Percentiles rank a stretch among this genome's conserved stretches.
phyloP scores from a whole-genome alignment of 106 monocot species.

The Amphibolis antarctica region DNA sequence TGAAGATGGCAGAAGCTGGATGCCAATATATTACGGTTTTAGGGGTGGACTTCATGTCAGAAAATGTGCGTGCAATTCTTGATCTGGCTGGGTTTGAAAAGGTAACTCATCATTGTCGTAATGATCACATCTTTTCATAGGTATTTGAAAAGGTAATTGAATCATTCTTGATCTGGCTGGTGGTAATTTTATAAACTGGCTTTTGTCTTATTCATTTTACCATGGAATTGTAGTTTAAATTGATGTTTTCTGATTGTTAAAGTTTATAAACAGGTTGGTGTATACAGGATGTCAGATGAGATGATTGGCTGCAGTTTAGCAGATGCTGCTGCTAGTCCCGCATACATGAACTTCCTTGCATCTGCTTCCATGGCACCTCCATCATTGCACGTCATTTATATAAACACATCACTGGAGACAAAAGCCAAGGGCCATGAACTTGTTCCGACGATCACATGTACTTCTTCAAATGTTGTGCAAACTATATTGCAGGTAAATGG shows the following conservation, averaged over 20 bases:
- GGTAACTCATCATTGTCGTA: slow-evolving; percentile 35
- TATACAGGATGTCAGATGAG: slow-evolving; percentile 93
- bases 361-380: slow-evolving; percentile 58
- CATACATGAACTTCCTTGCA: slow-evolving; percentile 59
- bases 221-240: not conserved
- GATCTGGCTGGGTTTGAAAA: slow-evolving; percentile 91
- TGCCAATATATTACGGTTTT: slow-evolving; percentile 80
- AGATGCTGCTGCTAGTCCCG: slow-evolving; percentile 76
- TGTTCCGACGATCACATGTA: slow-evolving; percentile 94
- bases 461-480: slow-evolving; percentile 96
- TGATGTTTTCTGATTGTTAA: not conserved
- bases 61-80: slow-evolving; percentile 96
- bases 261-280: slow-evolving; percentile 52
- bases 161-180: too few relatives aligned
- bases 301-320: slow-evolving; percentile 95
- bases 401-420: slow-evolving; percentile 94
- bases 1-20: slow-evolving; percentile 96
- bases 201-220: not conserved
- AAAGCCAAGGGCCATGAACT: slow-evolving; percentile 94
- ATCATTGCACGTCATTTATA: slow-evolving; percentile 94
- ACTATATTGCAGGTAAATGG: slow-evolving; percentile 84
- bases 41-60: slow-evolving; percentile 98
- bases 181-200: not conserved
- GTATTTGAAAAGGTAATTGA: too few relatives aligned
- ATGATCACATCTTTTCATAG: too few relatives aligned